Base-by-base conservation (phyloP, 257 asterid genomes). In the Oldenlandia corymbosa region DNA sequence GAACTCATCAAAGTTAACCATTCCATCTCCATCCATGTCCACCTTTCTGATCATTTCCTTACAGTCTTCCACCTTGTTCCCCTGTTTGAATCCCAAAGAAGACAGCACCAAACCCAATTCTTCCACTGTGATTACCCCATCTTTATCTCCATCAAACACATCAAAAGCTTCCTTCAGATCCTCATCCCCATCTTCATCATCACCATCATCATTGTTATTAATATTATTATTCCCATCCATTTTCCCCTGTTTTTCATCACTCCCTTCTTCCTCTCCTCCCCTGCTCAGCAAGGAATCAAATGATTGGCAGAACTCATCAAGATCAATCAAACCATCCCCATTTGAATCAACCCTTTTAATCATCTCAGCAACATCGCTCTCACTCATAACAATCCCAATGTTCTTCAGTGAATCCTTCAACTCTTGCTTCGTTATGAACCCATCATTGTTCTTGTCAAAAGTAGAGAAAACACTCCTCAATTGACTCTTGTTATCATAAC, bases 1-100 rank as follows among this genome's bases (percentile, higher is more conserved):
- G 68, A 90, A 90, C 75, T 87, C 94, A 48, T 84, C 86, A 70
- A 84, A 83, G 43, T 80, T 80, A 5, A 86, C 95, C 96, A 81
- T 89, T 1, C 95, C 95, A 87, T 90, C 97, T 54, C 97, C 94
- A 80, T 90, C 94, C 23, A 82, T 58, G 46, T 90, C 97, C 21
- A 90, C 95, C 14, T 81, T 80, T 41, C 74, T 76, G 39, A 90
- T 90, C 97, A 90, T 90, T 64, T 87, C 95, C 27, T 78, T 72
- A 64, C 97, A 90, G 32, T 71, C 86, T 24, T 90, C 92, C 27
- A 85, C 24, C 70, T 65, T 82, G 37, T 66, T 83, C 59, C 97
- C 97, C 54, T 88, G 77, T 2, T 42, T 68, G 20, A 90, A 80
- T 3, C 97, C 97, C 64, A 90, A 20, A 0, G 90, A 83, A 13